These are phyloP conservation scores for Rhododendron kiyosumense DNA, from an alignment of 148 eudicot species.

Conservation along the genomic window DNA sequence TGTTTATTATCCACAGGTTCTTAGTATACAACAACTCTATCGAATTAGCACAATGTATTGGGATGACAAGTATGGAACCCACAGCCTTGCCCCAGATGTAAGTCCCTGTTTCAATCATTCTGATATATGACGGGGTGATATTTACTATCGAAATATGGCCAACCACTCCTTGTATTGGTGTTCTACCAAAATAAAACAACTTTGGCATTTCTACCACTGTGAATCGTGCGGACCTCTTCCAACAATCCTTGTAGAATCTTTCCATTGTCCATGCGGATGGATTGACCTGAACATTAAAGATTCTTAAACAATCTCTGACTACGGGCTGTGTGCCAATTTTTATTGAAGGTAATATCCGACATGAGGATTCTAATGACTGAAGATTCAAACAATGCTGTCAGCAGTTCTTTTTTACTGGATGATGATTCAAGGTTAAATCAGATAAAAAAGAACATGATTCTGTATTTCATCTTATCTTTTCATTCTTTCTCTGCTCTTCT, in stretches of 20 bases:
- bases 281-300: background rate
- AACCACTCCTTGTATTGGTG: background rate
- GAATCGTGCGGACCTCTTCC: background rate
- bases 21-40: constrained; percentile 87
- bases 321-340: background rate
- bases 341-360: constrained; percentile 5
- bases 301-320: background rate
- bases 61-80: constrained; percentile 96
- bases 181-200: background rate
- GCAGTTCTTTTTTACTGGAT: constrained; percentile 3
- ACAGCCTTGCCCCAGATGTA: constrained; percentile 83
- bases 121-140: background rate
- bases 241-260: background rate
- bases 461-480: background rate
- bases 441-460: background rate
- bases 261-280: background rate
- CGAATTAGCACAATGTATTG: constrained; percentile 96
- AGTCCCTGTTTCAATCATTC: constrained; percentile 20
- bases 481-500: background rate
- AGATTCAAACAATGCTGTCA: constrained; percentile 7
- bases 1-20: constrained; percentile 42
- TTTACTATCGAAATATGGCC: background rate
- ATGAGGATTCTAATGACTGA: constrained; percentile 10
- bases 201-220: background rate
- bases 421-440: constrained; percentile 5